A percentile compares a stretch with the other conserved stretches of the same genome.
These are phyloP conservation scores for Berkeleyomyces basicola DNA, from an alignment of 2,329 filamentous ascomycete species.

Conservation along the genomic window DNA sequence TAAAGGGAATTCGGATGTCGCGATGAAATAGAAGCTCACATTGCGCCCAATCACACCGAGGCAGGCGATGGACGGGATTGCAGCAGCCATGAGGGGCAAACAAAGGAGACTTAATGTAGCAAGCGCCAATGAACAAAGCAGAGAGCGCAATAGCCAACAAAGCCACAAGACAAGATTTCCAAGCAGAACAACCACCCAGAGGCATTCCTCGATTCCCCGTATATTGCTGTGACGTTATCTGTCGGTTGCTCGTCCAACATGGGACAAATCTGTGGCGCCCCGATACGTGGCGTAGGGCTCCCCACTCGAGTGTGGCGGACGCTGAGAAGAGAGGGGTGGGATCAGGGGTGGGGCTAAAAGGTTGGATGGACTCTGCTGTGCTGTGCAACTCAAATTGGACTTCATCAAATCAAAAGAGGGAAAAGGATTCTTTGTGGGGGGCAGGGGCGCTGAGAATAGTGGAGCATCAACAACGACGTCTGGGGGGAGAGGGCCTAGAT, in stretches of 20 bases:
- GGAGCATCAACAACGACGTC: neutral
- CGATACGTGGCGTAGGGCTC: neutral
- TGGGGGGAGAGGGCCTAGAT: neutral
- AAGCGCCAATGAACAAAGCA: neutral
- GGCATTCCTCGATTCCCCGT: neutral
- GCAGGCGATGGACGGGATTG: conserved; percentile 71
- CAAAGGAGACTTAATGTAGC: neutral
- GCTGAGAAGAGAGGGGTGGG: neutral
- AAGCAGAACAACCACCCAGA: neutral
- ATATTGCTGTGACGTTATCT: neutral
- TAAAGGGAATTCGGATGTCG: neutral
- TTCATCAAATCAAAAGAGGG: neutral
- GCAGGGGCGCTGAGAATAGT: neutral
- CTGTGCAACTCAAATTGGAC: conserved; percentile 2
- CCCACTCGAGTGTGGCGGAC: neutral
- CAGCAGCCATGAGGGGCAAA: conserved; percentile 33
- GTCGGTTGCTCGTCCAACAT: neutral
- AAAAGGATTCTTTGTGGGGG: neutral
- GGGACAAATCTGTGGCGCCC: neutral
- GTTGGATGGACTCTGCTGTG: neutral
- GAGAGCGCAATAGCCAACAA: neutral
- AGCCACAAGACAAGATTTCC: neutral
- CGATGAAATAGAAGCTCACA: conserved; percentile 32
- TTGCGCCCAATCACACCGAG: conserved; percentile 88
- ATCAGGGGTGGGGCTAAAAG: neutral